Base-by-base conservation (phyloP, 306 rosid genomes). In the Vigna angularis region DNA sequence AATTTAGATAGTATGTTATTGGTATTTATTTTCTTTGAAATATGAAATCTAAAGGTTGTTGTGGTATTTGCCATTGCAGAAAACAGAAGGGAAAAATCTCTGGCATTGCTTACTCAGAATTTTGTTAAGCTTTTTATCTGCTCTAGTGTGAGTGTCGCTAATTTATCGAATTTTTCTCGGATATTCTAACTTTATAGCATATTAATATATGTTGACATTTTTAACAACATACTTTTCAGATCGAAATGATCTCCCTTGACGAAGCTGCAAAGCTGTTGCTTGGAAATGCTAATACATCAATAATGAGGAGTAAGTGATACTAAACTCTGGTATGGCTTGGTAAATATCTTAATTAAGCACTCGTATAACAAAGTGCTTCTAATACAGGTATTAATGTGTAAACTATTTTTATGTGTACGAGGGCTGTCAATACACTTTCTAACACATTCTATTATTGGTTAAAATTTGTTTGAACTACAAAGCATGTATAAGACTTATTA, bases 91-190 rank as follows among this genome's bases (percentile, higher is more conserved):
- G 95, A 93, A 82, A 93, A 89, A 55, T 93, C 97, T 20, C 67
- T 93, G 62, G 87, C 97, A 3, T 86, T 91, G 62, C 91, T 93
- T 61, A 89, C 98, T 18, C 93, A 88, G 83, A 93, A 89, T 84
- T 91, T 93, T 85, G 88, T 93, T 75, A 93, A 93, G 91, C 95
- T 93, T 81, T 93, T 93, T 71, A 69, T 93, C 69, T 91, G 93
- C 85, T 84, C 91, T 26, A 86, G 77, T 26, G 98, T 91, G 68
- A 89, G 97, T 77, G 26, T 61, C 64, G 4, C 49, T 40, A 3
- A 20, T 24, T 68, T 75, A 12, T 36, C 53, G 2, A 17, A 17
- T 53, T 30, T 55, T 77, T 56, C n/a, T 5, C 61, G 4, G 7
- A 38, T 9, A 49, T 75, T 24, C 15, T 30, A n/a, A 52, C 4